Evolutionary conservation across 148 eudicot genomes (phyloP), one percentile per base, ranked within the genome.

Genomic region (Polygonum aviculare): DNA sequence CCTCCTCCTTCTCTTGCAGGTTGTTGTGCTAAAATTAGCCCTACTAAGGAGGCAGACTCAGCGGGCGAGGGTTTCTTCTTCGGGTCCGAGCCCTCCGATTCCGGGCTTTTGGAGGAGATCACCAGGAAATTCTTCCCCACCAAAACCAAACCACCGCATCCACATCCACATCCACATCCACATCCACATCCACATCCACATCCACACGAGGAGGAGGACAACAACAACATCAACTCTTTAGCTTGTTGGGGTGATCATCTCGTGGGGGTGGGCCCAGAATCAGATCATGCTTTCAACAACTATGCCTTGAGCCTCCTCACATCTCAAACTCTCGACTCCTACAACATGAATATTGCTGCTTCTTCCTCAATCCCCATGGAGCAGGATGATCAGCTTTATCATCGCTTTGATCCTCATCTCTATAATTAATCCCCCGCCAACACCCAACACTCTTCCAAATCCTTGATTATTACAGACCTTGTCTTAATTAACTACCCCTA

Each of bases 41-140:
- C 8, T 26, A n/a, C 60, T 10, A 57, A 6, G 63, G 63, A 57
- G 33, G 63, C 12, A 7, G 63, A 57, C 21, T 21, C 3, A 9
- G 62, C 8, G 7, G 62, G 19, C 1, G 31, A 55, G 2, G 67
- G 67, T 26, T 26, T 62, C 16, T 26, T 82, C 76, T 87, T 82
- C 40, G 50, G 69, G 1, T 81, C 86, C 0, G 90, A 89, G 74
- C 80, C 79, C 47, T 72, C 84, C 3, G 81, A 82, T 80, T 87
- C 93, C 1, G 93, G 93, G 3, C 57, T 87, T 19, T 49, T 89
- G 39, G 79, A 87, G n/a, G 90, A 89, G 62, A 80, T 82, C 21
- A 19, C 87, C 3, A 52, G 75, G 21, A 88, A 88, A 38, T 89
- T 87, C 52, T 89, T 78, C 80, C 93, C 90, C 0, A 89, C 85